phyloP scores from a whole-genome alignment of 2,329 filamentous ascomycete genomes.

The Diaporthe sp. region DNA sequence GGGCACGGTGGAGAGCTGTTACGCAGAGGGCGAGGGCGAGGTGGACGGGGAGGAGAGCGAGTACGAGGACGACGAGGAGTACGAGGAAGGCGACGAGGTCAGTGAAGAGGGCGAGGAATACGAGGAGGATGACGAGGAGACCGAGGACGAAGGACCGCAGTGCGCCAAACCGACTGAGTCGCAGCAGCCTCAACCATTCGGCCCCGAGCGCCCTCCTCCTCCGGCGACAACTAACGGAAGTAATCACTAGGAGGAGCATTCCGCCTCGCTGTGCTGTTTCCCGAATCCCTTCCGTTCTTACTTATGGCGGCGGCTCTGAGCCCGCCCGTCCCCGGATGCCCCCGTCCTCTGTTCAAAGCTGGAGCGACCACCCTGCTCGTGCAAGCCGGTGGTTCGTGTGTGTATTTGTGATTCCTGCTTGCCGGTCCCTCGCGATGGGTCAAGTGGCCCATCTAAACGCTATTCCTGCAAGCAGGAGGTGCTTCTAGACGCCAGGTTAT shows the following conservation, averaged over 20 bases:
- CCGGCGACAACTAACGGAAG: conserved; percentile 58
- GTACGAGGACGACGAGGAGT: conserved; percentile 74
- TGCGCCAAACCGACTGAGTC: conserved; percentile 48
- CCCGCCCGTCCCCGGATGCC: conserved; percentile 5
- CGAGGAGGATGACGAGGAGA: conserved; percentile 51
- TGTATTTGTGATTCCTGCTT: conserved; percentile 27
- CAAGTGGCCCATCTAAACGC: conserved; percentile 26
- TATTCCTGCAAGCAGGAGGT: conserved; percentile 2
- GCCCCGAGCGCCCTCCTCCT: conserved; percentile 63
- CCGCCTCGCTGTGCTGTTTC: conserved; percentile 28
- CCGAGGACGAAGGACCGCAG: conserved; percentile 52
- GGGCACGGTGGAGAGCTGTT: conserved; percentile 70
- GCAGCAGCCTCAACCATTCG: conserved; percentile 57
- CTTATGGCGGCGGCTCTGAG: conserved; percentile 17
- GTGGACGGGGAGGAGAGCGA: conserved; percentile 72
- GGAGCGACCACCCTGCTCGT: conserved; percentile 11
- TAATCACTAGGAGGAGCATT: conserved; percentile 48
- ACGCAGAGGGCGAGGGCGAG: conserved; percentile 66
- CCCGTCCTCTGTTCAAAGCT: conserved; percentile 21
- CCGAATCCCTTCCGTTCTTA: conserved; percentile 5
- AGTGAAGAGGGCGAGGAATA: conserved; percentile 74
- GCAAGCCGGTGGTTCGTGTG: conserved; percentile 14
- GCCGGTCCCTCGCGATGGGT: conserved; percentile 17
- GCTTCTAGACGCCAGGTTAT: conserved; percentile 15
- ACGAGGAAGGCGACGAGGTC: conserved; percentile 72